Conservation (phyloP, 1,284 basidiomycete genomes). For the Apiotrichum gracile region DNA sequence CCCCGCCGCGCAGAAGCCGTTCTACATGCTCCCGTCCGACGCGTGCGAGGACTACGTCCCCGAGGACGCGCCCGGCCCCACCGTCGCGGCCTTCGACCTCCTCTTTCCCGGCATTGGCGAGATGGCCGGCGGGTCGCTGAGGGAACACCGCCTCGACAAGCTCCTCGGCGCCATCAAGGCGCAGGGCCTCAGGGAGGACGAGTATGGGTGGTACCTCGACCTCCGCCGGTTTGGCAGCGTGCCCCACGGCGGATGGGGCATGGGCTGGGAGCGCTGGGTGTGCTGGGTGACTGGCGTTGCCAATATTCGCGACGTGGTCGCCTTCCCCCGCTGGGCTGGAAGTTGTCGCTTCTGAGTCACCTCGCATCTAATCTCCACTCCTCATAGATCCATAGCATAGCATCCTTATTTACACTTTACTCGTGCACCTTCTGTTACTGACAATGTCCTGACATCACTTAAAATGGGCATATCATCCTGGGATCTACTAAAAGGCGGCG, state of each 20-base stretch:
- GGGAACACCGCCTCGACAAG: conserved; percentile 69
- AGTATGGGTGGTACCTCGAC: conserved; percentile 81
- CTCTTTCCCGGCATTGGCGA: conserved; percentile 85
- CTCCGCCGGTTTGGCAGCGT: conserved; percentile 70
- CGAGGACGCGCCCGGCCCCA: conserved; percentile 37
- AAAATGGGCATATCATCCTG: not conserved
- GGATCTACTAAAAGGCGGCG: not conserved
- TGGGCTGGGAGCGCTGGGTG: conserved; percentile 84
- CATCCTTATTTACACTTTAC: no score
- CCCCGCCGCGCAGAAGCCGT: conserved; percentile 75
- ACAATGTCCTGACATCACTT: no score
- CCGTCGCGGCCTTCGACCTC: conserved; percentile 90
- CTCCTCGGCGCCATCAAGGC: conserved; percentile 55
- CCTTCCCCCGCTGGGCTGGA: conserved; percentile 83
- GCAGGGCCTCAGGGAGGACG: conserved; percentile 53
- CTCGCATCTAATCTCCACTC: conserved; percentile 17
- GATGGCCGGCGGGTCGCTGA: conserved; percentile 81
- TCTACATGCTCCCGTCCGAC: conserved; percentile 73
- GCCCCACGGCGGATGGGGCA: conserved; percentile 85
- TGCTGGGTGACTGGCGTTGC: conserved; percentile 75
- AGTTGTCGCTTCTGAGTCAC: conserved; percentile 45
- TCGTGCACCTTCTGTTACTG: no score
- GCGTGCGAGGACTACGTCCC: not conserved
- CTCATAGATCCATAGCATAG: conserved; percentile 17
- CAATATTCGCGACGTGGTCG: conserved; percentile 81